A percentile compares a stretch with the other conserved stretches of the same genome.
Conservation (phyloP, 2,329 filamentous ascomycete species). For the Hymenoscyphus fructigenus region DNA sequence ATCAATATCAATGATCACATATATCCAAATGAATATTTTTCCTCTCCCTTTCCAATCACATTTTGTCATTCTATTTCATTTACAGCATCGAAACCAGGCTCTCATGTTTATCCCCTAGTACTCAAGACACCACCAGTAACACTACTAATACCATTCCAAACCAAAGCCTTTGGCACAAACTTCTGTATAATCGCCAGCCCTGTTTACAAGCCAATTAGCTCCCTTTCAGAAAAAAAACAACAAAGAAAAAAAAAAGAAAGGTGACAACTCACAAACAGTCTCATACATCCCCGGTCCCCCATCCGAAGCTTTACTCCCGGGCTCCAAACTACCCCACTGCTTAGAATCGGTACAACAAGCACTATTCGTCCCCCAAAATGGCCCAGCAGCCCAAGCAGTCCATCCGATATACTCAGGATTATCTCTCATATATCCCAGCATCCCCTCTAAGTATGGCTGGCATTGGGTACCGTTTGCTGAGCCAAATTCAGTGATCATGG, state of each 20-base stretch:
- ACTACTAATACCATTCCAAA: constrained; percentile 38
- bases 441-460: constrained; percentile 41
- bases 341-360: constrained; percentile 44
- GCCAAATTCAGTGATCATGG: constrained; percentile 51
- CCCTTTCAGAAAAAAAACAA: neutral
- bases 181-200: constrained; percentile 41
- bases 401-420: constrained; percentile 50
- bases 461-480: constrained; percentile 46
- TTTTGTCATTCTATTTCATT: neutral
- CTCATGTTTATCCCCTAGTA: constrained; percentile 9
- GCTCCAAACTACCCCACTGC: constrained; percentile 47
- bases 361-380: constrained; percentile 46
- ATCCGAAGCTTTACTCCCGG: constrained; percentile 44
- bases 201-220: neutral
- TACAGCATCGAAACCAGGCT: neutral
- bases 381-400: constrained; percentile 52
- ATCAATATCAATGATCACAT: too few species aligned
- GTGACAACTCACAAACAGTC: constrained; percentile 42
- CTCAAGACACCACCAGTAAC: constrained; percentile 27
- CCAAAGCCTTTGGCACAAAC: constrained; percentile 43
- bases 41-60: neutral
- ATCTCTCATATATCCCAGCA: constrained; percentile 47
- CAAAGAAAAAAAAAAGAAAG: neutral
- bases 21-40: too few species aligned
- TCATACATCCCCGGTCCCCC: constrained; percentile 46